Evolutionary conservation across 139 green algal species (phyloP).

Genomic region (Gonium pectorale): DNA sequence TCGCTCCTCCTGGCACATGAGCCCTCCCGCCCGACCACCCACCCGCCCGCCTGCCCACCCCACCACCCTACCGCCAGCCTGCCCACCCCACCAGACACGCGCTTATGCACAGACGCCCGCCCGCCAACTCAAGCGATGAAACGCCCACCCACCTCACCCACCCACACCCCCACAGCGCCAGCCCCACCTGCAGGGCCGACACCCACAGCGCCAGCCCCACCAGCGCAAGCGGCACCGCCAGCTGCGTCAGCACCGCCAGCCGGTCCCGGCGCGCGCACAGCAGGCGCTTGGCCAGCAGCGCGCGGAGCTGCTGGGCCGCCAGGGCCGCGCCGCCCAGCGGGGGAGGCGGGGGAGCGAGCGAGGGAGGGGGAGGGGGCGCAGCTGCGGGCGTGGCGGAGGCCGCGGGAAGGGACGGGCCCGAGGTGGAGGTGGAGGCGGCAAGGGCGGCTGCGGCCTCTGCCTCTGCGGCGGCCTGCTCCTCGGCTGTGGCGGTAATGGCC

Average conservation of each 20-base stretch:
- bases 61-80: too few species aligned
- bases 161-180: neutral
- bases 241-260: constrained; percentile 71
- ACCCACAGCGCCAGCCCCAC: constrained; percentile 57
- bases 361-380: neutral
- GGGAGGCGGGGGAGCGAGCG: neutral
- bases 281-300: constrained; percentile 75
- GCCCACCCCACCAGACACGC: too few species aligned
- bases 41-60: constrained; percentile 23
- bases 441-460: neutral
- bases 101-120: too few species aligned
- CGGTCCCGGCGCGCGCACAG: constrained; percentile 71
- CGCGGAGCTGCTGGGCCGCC: constrained; percentile 63
- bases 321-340: constrained; percentile 28
- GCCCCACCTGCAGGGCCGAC: constrained; percentile 56
- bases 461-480: neutral
- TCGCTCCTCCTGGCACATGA: too few species aligned
- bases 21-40: constrained; percentile 32
- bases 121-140: too few species aligned
- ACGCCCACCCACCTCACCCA: neutral
- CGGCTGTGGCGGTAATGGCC: constrained; percentile 40
- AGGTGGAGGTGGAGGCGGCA: neutral
- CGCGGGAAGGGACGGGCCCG: neutral
- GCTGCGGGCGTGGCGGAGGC: neutral
- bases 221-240: constrained; percentile 58